Conservation (phyloP, 2,329 filamentous ascomycete species). For the Aspergillus phoenicis region DNA sequence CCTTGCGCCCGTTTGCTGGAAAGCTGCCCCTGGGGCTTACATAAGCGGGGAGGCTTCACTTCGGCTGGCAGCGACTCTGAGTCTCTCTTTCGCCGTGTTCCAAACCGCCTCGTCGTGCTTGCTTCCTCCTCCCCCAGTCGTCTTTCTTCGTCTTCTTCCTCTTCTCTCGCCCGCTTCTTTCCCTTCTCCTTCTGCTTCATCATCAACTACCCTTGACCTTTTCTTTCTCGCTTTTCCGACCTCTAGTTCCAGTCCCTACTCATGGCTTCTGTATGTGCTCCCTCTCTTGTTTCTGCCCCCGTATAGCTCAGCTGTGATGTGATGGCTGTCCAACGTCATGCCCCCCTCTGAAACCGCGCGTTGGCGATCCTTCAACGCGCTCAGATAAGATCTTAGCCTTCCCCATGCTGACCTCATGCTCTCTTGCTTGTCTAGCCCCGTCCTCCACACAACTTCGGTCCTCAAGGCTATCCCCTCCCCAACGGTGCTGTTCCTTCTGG, state of each 20-base stretch:
- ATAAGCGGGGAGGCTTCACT: conserved; percentile 19
- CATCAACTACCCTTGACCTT: conserved; percentile 5
- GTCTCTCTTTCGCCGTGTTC: conserved; percentile 12
- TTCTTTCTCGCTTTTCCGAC: conserved; percentile 9
- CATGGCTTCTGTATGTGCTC: conserved; percentile 53
- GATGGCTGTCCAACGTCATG: conserved; percentile 27
- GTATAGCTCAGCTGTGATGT: conserved; percentile 13
- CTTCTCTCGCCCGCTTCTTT: conserved; percentile 15
- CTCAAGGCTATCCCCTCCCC: conserved; percentile 48
- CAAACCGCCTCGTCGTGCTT: conserved; percentile 16
- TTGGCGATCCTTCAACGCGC: conserved; percentile 13
- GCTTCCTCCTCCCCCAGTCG: conserved; percentile 21
- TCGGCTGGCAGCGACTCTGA: conserved; percentile 7
- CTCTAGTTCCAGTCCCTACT: conserved; percentile 20
- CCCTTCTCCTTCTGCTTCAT: conserved; percentile 11
- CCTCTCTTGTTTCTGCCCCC: conserved; percentile 20
- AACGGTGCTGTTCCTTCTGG: conserved; percentile 46
- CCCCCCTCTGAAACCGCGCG: conserved; percentile 15
- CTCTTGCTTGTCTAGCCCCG: conserved; percentile 38
- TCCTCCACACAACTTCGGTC: conserved; percentile 46
- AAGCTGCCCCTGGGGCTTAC: conserved; percentile 18
- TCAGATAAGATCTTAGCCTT: not conserved
- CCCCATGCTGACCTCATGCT: conserved; percentile 26
- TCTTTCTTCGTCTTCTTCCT: conserved; percentile 16
- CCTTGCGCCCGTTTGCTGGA: conserved; percentile 8